Base-by-base conservation (phyloP, 139 green algal genomes). In the Volvox reticuliferus region DNA sequence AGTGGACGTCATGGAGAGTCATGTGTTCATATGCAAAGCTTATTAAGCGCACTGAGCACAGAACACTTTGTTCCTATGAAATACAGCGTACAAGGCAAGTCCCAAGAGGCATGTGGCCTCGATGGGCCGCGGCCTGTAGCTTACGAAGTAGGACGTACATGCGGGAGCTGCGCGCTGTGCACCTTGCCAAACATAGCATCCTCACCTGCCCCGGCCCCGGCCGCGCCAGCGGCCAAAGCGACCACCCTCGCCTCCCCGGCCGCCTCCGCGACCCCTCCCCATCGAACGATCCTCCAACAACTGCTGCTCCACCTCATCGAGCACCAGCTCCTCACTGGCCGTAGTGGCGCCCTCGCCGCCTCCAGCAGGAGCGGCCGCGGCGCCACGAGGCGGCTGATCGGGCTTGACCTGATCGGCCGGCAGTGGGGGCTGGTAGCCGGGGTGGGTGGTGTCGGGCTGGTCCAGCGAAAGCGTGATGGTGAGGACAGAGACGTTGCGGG, bases 381-480 rank as follows among this genome's bases (percentile, higher is more conserved):
- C 79, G 26, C 50, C 79, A n/a, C 79, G 50, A 2, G 50, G 79
- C 55, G 50, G 44, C 50, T 69, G 67, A 36, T 67, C 12, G 24
- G 83, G 67, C 67, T 80, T 80, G 36, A 89, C 69, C 69, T 89
- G 69, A 50, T 89, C 85, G 0, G 93, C 83, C 37, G 94, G 91
- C 87, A 98, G 79, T n/a, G 97, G 97, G 22, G 95, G 76, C 91
- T 98, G 97, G 93, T 98, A 98, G 73, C 97, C 97, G 16, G 95
- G 89, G 37, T 82, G 28, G 37, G 67, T 92, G 12, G 86, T 89
- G 93, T 98, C 97, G 44, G 97, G 88, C 0, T 83, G 67, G 32
- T 95, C 92, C 67, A 90, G 96, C 32, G 95, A 97, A 17, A 98
- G 92, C 1, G 93, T 98, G 91, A 99, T 98, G 76, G 91, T 94